phyloP scores from a whole-genome alignment of 805 yeast genomes.

The Kluyveromyces dobzhanskii region DNA sequence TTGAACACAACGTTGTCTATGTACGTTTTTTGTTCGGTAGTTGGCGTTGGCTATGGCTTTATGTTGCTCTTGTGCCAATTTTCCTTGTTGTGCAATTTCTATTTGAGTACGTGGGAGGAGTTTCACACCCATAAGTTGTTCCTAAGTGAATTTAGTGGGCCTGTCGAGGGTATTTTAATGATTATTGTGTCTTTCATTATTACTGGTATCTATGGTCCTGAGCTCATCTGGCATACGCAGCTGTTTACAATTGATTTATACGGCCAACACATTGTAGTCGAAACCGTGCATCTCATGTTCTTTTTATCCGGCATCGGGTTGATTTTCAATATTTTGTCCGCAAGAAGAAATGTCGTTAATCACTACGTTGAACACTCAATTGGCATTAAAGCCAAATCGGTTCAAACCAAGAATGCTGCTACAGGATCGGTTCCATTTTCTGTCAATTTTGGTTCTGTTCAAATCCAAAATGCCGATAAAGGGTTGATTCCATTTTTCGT shows the following conservation, averaged over 20 bases:
- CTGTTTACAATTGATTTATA: slow-evolving; percentile 30
- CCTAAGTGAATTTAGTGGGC: slow-evolving; percentile 78
- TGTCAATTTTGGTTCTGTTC: slow-evolving; percentile 41
- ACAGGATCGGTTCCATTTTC: slow-evolving; percentile 63
- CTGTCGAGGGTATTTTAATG: slow-evolving; percentile 85
- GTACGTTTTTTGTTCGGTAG: slow-evolving; percentile 64
- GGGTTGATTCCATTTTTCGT: slow-evolving; percentile 64
- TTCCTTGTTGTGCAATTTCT: slow-evolving; percentile 72
- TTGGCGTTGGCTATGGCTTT: slow-evolving; percentile 67
- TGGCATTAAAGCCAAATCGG: slow-evolving; percentile 19
- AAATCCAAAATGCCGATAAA: slow-evolving; percentile 32
- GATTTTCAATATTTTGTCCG: slow-evolving; percentile 59
- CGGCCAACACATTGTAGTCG: slow-evolving; percentile 25
- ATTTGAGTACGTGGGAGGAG: slow-evolving; percentile 92
- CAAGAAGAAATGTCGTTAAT: slow-evolving; percentile 49
- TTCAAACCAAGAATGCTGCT: slow-evolving; percentile 12
- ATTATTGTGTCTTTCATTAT: slow-evolving; percentile 44
- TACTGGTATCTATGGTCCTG: slow-evolving; percentile 67
- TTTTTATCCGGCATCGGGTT: slow-evolving; percentile 53
- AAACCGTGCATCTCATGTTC: slow-evolving; percentile 37
- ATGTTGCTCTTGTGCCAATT: slow-evolving; percentile 55
- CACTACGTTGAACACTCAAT: slow-evolving; percentile 33
- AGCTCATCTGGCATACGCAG: slow-evolving; percentile 45
- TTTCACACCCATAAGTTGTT: slow-evolving; percentile 80
- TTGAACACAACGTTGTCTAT: slow-evolving; percentile 74